Conservation (phyloP, 768 basidiomycete genomes). For the Steccherinum ochraceum region DNA sequence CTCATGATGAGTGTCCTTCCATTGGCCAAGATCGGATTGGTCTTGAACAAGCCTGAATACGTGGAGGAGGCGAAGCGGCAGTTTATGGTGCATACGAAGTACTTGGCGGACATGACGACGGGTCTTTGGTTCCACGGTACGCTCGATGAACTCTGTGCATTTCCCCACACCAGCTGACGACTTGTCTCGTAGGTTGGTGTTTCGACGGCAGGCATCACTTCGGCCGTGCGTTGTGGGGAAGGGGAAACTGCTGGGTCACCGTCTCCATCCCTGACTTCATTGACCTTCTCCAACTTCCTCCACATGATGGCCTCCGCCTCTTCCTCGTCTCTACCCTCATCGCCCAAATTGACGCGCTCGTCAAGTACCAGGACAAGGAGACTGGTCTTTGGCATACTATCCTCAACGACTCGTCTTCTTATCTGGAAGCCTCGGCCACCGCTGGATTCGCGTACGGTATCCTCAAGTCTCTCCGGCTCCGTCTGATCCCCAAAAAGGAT, state of each 20-base stretch:
- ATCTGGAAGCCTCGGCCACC: slow-evolving; percentile 43
- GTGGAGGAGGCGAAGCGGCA: slow-evolving; percentile 50
- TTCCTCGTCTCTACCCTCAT: slow-evolving; percentile 35
- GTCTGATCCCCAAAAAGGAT: slow-evolving; percentile 36
- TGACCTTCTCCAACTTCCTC: slow-evolving; percentile 34
- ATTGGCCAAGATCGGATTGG: slow-evolving; percentile 46
- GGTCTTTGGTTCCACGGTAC: slow-evolving; percentile 45
- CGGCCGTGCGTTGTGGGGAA: slow-evolving; percentile 42
- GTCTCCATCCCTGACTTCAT: slow-evolving; percentile 43
- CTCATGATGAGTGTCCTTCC: slow-evolving; percentile 56
- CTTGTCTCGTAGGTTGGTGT: slow-evolving; percentile 31
- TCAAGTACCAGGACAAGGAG: slow-evolving; percentile 35
- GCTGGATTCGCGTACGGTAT: slow-evolving; percentile 46
- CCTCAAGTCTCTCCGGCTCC: slow-evolving; percentile 34
- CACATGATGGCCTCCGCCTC: slow-evolving; percentile 34
- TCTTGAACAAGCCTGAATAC: slow-evolving; percentile 43
- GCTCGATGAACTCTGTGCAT: slow-evolving; percentile 8
- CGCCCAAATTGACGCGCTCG: slow-evolving; percentile 43
- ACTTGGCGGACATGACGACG: slow-evolving; percentile 36
- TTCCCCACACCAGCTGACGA: background rate
- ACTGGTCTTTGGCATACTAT: slow-evolving; percentile 52
- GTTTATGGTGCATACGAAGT: slow-evolving; percentile 43
- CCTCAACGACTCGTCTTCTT: slow-evolving; percentile 42
- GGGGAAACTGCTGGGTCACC: slow-evolving; percentile 52
- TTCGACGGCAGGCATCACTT: slow-evolving; percentile 42